Conservation (phyloP, 2,329 filamentous ascomycete species). For the Sporothrix sp. region DNA sequence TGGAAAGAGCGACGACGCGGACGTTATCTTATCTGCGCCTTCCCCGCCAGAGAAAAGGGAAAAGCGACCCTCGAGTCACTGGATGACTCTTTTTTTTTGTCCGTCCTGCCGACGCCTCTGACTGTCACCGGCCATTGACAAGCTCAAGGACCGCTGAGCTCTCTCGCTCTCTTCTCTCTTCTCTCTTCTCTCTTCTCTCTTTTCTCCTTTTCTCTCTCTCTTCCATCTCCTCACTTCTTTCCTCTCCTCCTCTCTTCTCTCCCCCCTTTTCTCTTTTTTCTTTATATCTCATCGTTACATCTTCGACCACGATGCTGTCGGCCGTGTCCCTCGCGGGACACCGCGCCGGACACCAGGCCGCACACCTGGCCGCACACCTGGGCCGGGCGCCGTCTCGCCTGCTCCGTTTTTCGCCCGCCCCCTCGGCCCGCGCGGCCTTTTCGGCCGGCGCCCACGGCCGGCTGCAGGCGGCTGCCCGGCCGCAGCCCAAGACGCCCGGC, state of each 20-base stretch:
- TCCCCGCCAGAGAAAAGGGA: slow-evolving; percentile 10
- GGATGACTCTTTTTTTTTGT: slow-evolving; percentile 14
- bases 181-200: slow-evolving; percentile 16
- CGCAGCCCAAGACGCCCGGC: slow-evolving; percentile 16
- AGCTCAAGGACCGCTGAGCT: no score
- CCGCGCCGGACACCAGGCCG: no score
- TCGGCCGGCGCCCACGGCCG: slow-evolving; percentile 10
- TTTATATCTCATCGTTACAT: slow-evolving; percentile 1
- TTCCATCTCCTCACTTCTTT: not conserved
- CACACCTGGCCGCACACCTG: no score
- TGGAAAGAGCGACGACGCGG: not conserved
- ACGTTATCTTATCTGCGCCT: slow-evolving; percentile 16
- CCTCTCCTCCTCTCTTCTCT: not conserved
- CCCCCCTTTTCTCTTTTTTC: not conserved
- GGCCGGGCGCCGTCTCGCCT: slow-evolving; percentile 45
- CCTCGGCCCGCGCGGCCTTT: slow-evolving; percentile 29
- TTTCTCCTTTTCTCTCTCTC: no score
- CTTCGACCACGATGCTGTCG: slow-evolving; percentile 21
- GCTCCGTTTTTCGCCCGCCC: slow-evolving; percentile 42
- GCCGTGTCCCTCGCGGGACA: slow-evolving; percentile 36
- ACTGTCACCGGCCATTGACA: no score
- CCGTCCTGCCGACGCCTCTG: no score
- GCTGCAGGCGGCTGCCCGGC: slow-evolving; percentile 26
- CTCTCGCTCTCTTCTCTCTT: no score
- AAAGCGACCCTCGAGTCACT: slow-evolving; percentile 10